Conservation (phyloP, 2,329 filamentous ascomycete genomes). For the Thelonectria blattea region DNA sequence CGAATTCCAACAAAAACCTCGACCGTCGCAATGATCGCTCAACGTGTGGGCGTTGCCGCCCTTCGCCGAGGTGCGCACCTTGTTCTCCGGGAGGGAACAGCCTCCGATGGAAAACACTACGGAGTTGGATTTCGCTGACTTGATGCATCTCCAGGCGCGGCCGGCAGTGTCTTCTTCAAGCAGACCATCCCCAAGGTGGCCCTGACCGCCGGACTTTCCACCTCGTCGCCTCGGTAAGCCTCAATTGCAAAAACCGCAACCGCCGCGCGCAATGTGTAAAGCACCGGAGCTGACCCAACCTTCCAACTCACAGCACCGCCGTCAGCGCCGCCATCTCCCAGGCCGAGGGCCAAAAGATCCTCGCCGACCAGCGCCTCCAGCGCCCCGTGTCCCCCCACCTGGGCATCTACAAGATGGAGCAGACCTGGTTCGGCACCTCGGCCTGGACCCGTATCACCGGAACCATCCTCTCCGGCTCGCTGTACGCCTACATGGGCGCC, state of each 20-base stretch:
- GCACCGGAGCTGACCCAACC: no score
- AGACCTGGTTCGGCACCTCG: conserved; percentile 80
- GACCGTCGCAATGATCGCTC: conserved; percentile 57
- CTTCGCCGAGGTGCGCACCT: conserved; percentile 60
- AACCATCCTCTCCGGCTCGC: conserved; percentile 68
- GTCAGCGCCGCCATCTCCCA: conserved; percentile 64
- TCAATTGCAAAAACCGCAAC: not conserved
- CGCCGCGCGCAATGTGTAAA: not conserved
- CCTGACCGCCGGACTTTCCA: conserved; percentile 49
- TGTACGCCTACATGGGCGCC: conserved; percentile 81
- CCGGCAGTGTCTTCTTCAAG: conserved; percentile 52
- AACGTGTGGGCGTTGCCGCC: conserved; percentile 63
- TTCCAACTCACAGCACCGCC: conserved; percentile 49
- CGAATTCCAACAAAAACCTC: conserved; percentile 16
- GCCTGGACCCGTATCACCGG: conserved; percentile 87
- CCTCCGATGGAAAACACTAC: conserved; percentile 14
- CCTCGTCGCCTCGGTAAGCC: conserved; percentile 55
- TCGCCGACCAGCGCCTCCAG: conserved; percentile 78
- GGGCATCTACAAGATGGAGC: conserved; percentile 81
- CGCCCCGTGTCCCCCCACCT: conserved; percentile 89
- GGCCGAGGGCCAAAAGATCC: conserved; percentile 65
- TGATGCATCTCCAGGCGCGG: conserved; percentile 43
- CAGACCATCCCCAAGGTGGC: conserved; percentile 56
- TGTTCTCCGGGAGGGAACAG: conserved; percentile 22
- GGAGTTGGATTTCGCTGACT: conserved; percentile 10